Evolutionary conservation across 768 basidiomycete genomes (phyloP).

Genomic region (Epithele typhae): DNA sequence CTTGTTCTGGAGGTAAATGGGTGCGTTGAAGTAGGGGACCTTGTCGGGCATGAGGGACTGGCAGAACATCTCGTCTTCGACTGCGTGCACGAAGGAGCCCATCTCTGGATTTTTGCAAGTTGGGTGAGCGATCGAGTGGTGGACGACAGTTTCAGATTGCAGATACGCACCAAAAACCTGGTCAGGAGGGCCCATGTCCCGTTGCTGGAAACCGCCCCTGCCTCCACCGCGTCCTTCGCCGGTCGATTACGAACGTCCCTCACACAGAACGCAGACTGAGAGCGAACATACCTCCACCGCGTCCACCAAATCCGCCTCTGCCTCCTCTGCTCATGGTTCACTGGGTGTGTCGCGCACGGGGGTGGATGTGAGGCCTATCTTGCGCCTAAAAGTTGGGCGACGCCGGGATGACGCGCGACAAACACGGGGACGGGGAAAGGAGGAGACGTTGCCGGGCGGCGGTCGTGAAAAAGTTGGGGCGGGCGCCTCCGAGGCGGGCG

Average conservation of each 20-base stretch:
- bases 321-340: constrained; percentile 49
- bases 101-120: constrained; percentile 55
- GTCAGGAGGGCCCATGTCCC: constrained; percentile 77
- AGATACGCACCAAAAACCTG: constrained; percentile 61
- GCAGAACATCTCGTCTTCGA: constrained; percentile 98
- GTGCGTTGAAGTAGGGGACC: constrained; percentile 98
- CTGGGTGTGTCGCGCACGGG: neutral
- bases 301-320: constrained; percentile 51
- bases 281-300: constrained; percentile 48
- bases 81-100: constrained; percentile 89
- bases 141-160: too few relatives aligned
- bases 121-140: neutral
- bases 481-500: constrained; percentile 7
- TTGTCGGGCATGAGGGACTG: constrained; percentile 78
- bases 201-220: constrained; percentile 67
- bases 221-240: constrained; percentile 54
- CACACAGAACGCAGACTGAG: neutral
- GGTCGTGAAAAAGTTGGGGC: constrained; percentile 14
- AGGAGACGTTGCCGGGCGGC: neutral
- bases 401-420: neutral
- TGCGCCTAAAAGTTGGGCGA: too few relatives aligned
- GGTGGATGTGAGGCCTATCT: too few relatives aligned
- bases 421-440: constrained; percentile 9
- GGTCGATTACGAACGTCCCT: constrained; percentile 14
- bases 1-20: constrained; percentile 96